phyloP scores from a whole-genome alignment of 331 rosid species.

The Malus hybrid region DNA sequence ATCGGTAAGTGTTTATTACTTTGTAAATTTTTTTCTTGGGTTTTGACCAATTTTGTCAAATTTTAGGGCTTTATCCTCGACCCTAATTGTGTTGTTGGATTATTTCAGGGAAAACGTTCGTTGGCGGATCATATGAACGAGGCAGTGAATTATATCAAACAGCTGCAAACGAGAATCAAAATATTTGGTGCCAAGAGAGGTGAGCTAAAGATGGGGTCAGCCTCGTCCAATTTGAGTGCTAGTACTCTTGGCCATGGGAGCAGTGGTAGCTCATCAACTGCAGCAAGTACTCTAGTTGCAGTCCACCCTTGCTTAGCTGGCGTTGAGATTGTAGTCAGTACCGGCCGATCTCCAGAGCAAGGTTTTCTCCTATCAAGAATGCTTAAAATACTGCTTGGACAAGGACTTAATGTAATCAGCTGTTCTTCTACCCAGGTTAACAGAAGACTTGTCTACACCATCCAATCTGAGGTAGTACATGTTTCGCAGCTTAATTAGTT shows the following conservation, averaged over 20 bases:
- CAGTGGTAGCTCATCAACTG: background rate
- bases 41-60: background rate
- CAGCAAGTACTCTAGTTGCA: background rate
- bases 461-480: constrained; percentile 36
- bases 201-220: constrained; percentile 17
- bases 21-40: background rate
- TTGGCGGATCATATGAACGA: constrained; percentile 47
- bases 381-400: constrained; percentile 24
- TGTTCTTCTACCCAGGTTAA: constrained; percentile 24
- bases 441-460: constrained; percentile 28
- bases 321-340: constrained; percentile 37
- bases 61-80: background rate
- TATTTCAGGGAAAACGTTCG: constrained; percentile 52
- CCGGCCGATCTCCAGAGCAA: constrained; percentile 14
- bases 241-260: background rate
- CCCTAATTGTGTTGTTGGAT: background rate
- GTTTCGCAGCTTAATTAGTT: background rate
- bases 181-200: constrained; percentile 29
- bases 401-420: constrained; percentile 36
- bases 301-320: constrained; percentile 39
- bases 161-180: constrained; percentile 24
- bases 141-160: constrained; percentile 46
- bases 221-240: background rate
- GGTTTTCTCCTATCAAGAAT: constrained; percentile 34
- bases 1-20: background rate